phyloP scores from a whole-genome alignment of 345 rosid species.

The Eucalyptus polyanthemos region DNA sequence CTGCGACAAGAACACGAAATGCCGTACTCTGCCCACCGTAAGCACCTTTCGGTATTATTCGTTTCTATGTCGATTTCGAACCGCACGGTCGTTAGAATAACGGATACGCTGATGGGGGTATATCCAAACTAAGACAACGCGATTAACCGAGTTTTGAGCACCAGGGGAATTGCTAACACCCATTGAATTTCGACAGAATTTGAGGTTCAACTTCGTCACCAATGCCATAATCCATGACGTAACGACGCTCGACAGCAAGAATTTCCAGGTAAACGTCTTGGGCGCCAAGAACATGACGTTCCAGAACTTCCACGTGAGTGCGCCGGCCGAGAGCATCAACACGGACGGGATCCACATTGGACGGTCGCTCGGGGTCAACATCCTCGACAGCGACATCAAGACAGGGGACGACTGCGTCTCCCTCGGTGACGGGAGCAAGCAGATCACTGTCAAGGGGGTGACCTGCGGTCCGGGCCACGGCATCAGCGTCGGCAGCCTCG shows the following conservation, averaged over 20 bases:
- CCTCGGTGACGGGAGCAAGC: constrained; percentile 26
- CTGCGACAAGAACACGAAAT: constrained; percentile 8
- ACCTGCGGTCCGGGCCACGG: constrained; percentile 66
- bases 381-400: constrained; percentile 8
- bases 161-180: not conserved
- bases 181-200: constrained; percentile 8
- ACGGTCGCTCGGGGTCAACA: constrained; percentile 5
- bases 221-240: constrained; percentile 12
- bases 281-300: constrained; percentile 24
- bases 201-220: constrained; percentile 26
- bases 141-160: too few species aligned
- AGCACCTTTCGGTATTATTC: not conserved
- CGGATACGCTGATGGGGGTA: not conserved
- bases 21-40: constrained; percentile 31
- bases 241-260: constrained; percentile 23
- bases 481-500: constrained; percentile 47
- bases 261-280: constrained; percentile 32
- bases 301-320: constrained; percentile 4
- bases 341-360: constrained; percentile 67
- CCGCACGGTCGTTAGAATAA: not conserved
- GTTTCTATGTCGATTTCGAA: not conserved
- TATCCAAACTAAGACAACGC: not conserved
- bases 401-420: constrained; percentile 72
- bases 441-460: constrained; percentile 7
- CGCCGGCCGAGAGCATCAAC: constrained; percentile 32